A percentile compares a stretch with the other conserved stretches of the same genome.
These are phyloP conservation scores for Podospora bellae-mahoneyi DNA, from an alignment of 495 filamentous ascomycete species.

Conservation along the genomic window DNA sequence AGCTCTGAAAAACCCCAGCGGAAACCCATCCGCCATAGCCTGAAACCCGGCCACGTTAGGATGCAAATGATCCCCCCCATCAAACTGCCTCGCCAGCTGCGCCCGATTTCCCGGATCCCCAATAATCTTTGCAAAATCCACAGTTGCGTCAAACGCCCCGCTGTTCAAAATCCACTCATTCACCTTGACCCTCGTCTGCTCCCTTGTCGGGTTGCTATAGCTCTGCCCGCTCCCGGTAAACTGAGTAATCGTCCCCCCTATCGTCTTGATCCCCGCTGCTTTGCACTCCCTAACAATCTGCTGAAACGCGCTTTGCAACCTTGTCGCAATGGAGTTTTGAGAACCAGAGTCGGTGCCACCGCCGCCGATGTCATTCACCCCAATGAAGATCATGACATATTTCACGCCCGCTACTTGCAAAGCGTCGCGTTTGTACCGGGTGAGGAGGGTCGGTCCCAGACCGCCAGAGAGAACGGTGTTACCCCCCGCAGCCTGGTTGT, in stretches of 20 bases:
- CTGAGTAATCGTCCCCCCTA: conserved; percentile 67
- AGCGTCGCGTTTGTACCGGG: conserved; percentile 62
- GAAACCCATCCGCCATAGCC: conserved; percentile 59
- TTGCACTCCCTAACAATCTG: conserved; percentile 59
- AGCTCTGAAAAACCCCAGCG: conserved; percentile 52
- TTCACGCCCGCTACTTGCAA: conserved; percentile 49
- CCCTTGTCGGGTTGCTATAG: conserved; percentile 56
- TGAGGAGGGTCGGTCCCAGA: conserved; percentile 59
- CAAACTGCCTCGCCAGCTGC: conserved; percentile 48
- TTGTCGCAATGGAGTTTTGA: conserved; percentile 50
- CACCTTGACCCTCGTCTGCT: conserved; percentile 55
- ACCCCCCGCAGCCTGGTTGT: conserved; percentile 72
- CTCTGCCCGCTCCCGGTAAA: conserved; percentile 50
- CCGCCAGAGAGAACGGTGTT: conserved; percentile 64
- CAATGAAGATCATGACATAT: conserved; percentile 68
- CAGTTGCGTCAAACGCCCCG: conserved; percentile 56
- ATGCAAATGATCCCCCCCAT: conserved; percentile 70
- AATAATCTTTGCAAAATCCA: conserved; percentile 62
- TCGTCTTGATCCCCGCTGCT: conserved; percentile 52
- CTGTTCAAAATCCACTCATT: conserved; percentile 61
- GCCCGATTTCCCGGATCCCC: conserved; percentile 47
- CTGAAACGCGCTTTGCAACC: conserved; percentile 54
- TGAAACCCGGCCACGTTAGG: conserved; percentile 64
- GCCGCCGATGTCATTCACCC: conserved; percentile 66
- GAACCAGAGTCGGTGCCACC: conserved; percentile 43